Percentiles rank a stretch among this genome's conserved stretches.
These are phyloP conservation scores for Fusarium poae DNA, from an alignment of 2,329 filamentous ascomycete genomes.

Conservation along the genomic window DNA sequence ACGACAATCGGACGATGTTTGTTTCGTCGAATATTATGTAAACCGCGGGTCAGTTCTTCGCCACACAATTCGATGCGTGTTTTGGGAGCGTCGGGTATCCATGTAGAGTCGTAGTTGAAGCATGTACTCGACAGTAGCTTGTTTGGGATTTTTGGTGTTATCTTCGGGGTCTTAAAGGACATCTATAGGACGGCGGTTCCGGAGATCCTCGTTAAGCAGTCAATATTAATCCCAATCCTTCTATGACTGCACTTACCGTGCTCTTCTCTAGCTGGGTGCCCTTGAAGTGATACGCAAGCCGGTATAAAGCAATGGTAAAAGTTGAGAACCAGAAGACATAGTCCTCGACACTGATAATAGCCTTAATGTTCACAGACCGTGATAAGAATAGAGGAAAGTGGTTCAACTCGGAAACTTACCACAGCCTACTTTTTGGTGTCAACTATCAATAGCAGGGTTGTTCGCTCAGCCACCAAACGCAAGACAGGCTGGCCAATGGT, in stretches of 20 bases:
- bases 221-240: fast-evolving
- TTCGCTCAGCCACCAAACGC: background rate
- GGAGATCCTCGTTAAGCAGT: background rate
- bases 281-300: fast-evolving
- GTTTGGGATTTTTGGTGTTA: background rate
- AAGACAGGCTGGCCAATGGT: background rate
- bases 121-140: background rate
- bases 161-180: background rate
- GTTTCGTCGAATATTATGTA: background rate
- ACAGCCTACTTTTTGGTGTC: background rate
- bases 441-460: background rate
- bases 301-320: background rate
- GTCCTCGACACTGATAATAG: background rate
- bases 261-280: background rate
- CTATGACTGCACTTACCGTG: background rate
- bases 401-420: background rate
- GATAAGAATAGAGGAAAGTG: too few relatives aligned
- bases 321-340: fast-evolving
- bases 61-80: background rate
- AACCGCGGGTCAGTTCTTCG: background rate
- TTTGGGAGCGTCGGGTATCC: background rate
- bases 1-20: background rate
- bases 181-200: background rate
- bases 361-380: background rate
- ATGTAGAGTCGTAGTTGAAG: background rate